These are phyloP conservation scores for Chytriomyces sp. DNA, from an alignment of 192 early-diverging fungal species.

Conservation along the genomic window DNA sequence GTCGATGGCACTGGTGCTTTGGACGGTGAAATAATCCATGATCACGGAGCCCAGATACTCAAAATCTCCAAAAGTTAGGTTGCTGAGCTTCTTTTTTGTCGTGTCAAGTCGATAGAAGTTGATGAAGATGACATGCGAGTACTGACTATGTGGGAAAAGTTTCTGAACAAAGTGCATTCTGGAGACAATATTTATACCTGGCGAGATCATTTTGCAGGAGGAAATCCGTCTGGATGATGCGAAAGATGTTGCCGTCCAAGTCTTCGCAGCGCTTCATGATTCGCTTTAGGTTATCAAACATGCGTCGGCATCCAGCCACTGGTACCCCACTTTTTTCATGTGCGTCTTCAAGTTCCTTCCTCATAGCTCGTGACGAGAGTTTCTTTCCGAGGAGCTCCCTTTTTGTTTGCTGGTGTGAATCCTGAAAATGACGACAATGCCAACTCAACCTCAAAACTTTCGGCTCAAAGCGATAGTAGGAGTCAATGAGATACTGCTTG, in stretches of 20 bases:
- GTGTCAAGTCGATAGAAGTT: constrained; percentile 55
- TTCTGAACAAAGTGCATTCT: neutral
- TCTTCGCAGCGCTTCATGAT: constrained; percentile 63
- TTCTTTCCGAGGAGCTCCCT: constrained; percentile 59
- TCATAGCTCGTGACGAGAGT: constrained; percentile 42
- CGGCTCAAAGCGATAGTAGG: constrained; percentile 52
- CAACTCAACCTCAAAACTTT: constrained; percentile 35
- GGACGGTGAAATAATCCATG: constrained; percentile 42
- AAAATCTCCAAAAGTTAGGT: constrained; percentile 50
- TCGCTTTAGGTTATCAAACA: constrained; percentile 71
- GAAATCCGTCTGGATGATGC: constrained; percentile 51
- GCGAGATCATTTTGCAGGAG: constrained; percentile 51
- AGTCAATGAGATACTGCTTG: constrained; percentile 40
- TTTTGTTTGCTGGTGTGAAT: neutral
- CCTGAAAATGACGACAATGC: neutral
- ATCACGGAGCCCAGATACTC: constrained; percentile 48
- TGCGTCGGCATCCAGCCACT: constrained; percentile 48
- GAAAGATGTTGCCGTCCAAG: constrained; percentile 52
- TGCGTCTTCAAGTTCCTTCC: constrained; percentile 57
- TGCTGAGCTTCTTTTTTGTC: constrained; percentile 52
- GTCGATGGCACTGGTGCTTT: constrained; percentile 27
- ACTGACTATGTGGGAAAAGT: constrained; percentile 34
- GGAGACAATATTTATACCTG: constrained; percentile 35
- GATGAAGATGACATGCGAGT: constrained; percentile 57
- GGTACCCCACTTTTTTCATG: constrained; percentile 34